A percentile compares a stretch with the other conserved stretches of the same genome.
These are phyloP conservation scores for Elsinoe australis DNA, from an alignment of 2,329 filamentous ascomycete species.

Conservation along the genomic window DNA sequence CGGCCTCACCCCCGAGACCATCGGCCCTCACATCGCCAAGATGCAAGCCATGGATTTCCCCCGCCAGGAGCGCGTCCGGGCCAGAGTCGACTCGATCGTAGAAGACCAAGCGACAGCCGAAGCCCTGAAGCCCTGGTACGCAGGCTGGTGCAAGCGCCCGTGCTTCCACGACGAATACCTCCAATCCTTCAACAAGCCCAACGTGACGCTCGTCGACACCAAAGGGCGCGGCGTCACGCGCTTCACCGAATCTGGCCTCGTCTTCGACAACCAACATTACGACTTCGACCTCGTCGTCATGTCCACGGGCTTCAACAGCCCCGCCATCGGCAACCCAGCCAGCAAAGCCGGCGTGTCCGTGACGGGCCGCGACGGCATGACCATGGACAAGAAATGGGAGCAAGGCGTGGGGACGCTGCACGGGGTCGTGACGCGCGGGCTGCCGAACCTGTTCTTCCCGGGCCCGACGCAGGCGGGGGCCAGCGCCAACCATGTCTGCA, in stretches of 20 bases:
- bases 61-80: conserved; percentile 40
- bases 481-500: conserved; percentile 35
- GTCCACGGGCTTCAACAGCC: conserved; percentile 39
- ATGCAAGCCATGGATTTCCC: conserved; percentile 39
- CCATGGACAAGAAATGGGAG: conserved; percentile 42
- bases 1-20: conserved; percentile 31
- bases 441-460: conserved; percentile 50
- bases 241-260: conserved; percentile 42
- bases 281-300: conserved; percentile 42
- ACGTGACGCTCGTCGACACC: conserved; percentile 56
- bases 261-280: conserved; percentile 43
- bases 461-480: conserved; percentile 38
- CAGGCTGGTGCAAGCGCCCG: conserved; percentile 56
- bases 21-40: conserved; percentile 32
- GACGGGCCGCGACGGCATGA: conserved; percentile 38
- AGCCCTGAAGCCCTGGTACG: conserved; percentile 53
- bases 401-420: conserved; percentile 45
- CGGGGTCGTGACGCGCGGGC: conserved; percentile 42
- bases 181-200: conserved; percentile 49
- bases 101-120: conserved; percentile 45
- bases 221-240: conserved; percentile 45
- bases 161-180: conserved; percentile 56
- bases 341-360: conserved; percentile 23
- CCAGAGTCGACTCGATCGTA: conserved; percentile 46
- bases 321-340: conserved; percentile 26